Evolutionary conservation across 176 grass and related monocot species (phyloP).

Genomic region (Oryza longistaminata): DNA sequence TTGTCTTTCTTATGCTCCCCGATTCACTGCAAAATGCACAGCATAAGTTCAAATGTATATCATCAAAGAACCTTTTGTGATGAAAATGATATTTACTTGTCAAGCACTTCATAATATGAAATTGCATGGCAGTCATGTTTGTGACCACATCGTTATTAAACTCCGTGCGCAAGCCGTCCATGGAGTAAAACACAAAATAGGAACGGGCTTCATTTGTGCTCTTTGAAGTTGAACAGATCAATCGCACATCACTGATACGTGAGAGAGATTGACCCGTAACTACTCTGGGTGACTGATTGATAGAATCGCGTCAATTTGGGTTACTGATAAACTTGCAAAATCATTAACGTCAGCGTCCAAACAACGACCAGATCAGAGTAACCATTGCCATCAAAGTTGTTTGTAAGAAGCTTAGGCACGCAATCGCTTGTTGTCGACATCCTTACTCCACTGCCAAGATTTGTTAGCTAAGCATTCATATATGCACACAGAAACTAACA

Average conservation of each 20-base stretch:
- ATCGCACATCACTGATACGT: slow-evolving; percentile 37
- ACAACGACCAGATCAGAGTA: slow-evolving; percentile 50
- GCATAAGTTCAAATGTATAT: slow-evolving; percentile 40
- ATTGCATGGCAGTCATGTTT: slow-evolving; percentile 38
- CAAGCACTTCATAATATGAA: slow-evolving; percentile 64
- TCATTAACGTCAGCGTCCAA: slow-evolving; percentile 42
- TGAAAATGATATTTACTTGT: slow-evolving; percentile 55
- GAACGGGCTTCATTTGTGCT: slow-evolving; percentile 46
- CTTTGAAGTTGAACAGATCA: slow-evolving; percentile 49
- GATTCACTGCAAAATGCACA: background rate
- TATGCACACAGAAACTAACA: slow-evolving; percentile 48
- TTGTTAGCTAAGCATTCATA: slow-evolving; percentile 52
- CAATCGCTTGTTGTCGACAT: slow-evolving; percentile 43
- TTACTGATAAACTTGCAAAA: slow-evolving; percentile 48
- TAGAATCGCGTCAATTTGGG: slow-evolving; percentile 41
- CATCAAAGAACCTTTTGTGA: slow-evolving; percentile 41
- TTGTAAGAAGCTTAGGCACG: slow-evolving; percentile 69
- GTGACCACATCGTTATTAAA: slow-evolving; percentile 47
- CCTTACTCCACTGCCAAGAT: slow-evolving; percentile 46
- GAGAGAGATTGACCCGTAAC: slow-evolving; percentile 58
- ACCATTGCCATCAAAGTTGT: slow-evolving; percentile 68
- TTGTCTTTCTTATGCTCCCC: background rate
- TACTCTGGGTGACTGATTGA: slow-evolving; percentile 47
- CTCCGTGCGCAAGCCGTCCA: background rate
- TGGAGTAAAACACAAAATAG: slow-evolving; percentile 38